phyloP scores from a whole-genome alignment of 148 eudicot genomes.

The Vaccinium macrocarpon region DNA sequence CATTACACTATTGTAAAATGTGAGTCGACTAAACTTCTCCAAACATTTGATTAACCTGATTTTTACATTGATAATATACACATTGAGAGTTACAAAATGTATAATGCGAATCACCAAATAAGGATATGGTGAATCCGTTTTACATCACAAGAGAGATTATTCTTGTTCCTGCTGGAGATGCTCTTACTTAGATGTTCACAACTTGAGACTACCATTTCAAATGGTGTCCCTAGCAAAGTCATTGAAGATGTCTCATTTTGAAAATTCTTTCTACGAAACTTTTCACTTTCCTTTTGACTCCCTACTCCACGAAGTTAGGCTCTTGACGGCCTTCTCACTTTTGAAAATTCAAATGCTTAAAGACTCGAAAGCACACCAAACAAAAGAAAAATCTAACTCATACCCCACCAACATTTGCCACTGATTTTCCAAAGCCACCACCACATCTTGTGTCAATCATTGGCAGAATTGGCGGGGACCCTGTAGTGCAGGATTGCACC shows the following conservation, averaged over 20 bases:
- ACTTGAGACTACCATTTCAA: background rate
- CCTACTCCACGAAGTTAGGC: background rate
- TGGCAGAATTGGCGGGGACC: background rate
- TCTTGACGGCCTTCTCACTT: background rate
- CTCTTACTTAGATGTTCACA: too few species aligned
- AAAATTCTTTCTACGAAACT: background rate
- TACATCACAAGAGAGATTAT: background rate
- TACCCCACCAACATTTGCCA: background rate
- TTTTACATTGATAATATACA: background rate
- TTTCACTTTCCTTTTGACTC: background rate
- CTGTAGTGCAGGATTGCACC: too few species aligned
- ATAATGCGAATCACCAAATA: background rate
- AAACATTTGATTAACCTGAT: background rate
- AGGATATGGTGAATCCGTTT: background rate
- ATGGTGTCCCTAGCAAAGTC: background rate
- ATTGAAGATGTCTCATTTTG: background rate
- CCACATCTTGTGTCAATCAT: slow-evolving; percentile 4
- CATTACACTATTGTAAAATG: background rate
- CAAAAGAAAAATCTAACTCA: background rate
- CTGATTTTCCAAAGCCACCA: background rate
- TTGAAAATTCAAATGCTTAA: background rate
- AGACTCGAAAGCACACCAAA: background rate
- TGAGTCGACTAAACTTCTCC: background rate
- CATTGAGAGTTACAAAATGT: background rate
- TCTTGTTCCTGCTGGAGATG: background rate